Evolutionary conservation across 1,284 basidiomycete species (phyloP), one percentile per base, ranked within the genome.

Genomic region (Marasmius sp.): DNA sequence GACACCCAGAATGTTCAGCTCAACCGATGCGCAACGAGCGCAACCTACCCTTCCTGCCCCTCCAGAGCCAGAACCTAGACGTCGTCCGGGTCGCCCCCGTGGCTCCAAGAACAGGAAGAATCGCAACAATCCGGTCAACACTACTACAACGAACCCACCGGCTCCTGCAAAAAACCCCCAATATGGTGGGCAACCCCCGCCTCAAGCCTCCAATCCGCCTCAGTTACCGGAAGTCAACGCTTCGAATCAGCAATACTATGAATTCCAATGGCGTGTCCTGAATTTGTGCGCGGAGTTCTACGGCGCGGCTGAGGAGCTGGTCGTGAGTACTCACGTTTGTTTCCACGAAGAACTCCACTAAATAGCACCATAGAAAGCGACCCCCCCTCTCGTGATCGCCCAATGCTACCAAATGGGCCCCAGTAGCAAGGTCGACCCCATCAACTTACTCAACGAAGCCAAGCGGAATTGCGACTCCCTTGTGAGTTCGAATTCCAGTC

Each of bases 271-370:
- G 90, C 83, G 89, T 57, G 85, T 92, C 47, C 74, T 93, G 59
- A 91, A 91, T 69, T 76, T 93, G 43, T 93, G 91, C 72, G 85
- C 87, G 1, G 91, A 92, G 70, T 93, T 93, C 71, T 93, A 92
- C 75, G 88, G 86, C 39, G 90, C 91, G 7, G 91, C 91, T 16
- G 91, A 92, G 71, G 91, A 93, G 72, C 81, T 93, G 52, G 82
- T 93, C 59, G 91, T 93, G 71, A 74, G 90, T 84, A 62, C 38
- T 34, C 62, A 54, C 51, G 39, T 54, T 57, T 53, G 43, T 57
- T 64, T 39, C 5, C 27, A 47, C 49, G 58, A 56, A 59, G 51
- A 27, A 57, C 57, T 59, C 65, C 50, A 65, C 67, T 61, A 59
- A 59, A 59, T 20, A 41, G 60, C 59, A 61, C 58, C 67, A 39